Percentiles rank a stretch among this genome's conserved stretches.
Conservation (phyloP, 495 filamentous ascomycete species). For the Lindgomyces ingoldianus region DNA sequence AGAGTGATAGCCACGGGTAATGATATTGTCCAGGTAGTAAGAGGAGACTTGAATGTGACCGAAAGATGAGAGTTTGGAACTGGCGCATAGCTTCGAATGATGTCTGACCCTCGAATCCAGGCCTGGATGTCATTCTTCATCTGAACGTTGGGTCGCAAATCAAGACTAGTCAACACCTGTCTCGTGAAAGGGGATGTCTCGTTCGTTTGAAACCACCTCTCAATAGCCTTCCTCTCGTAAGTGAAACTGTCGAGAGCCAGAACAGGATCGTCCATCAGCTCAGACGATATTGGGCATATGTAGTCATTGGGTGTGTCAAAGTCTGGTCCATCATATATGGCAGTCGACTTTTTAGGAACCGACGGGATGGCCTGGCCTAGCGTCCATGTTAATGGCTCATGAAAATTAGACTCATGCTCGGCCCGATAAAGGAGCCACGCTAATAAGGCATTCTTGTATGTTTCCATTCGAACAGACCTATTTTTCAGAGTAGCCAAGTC, state of each 20-base stretch:
- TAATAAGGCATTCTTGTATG: conserved; percentile 31
- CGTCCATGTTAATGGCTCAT: conserved; percentile 38
- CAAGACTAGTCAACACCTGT: conserved; percentile 20
- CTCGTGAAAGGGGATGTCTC: conserved; percentile 40
- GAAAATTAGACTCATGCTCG: conserved; percentile 1
- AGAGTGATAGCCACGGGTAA: conserved; percentile 11
- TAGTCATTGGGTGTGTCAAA: conserved; percentile 25
- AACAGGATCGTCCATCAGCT: conserved; percentile 42
- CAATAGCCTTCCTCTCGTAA: conserved; percentile 35
- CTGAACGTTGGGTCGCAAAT: conserved; percentile 28
- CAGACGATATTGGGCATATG: conserved; percentile 41
- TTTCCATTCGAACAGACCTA: conserved; percentile 25
- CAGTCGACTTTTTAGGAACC: conserved; percentile 3
- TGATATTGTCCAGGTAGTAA: background rate
- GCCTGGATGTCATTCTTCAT: conserved; percentile 4
- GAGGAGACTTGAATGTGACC: conserved; percentile 2
- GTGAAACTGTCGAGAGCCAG: conserved; percentile 36
- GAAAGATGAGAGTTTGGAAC: background rate
- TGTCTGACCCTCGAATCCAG: conserved; percentile 5
- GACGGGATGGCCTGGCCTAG: conserved; percentile 35
- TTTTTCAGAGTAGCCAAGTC: conserved; percentile 31
- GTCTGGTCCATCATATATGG: background rate
- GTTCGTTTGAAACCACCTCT: conserved; percentile 39
- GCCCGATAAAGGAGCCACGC: conserved; percentile 39
- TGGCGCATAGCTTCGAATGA: background rate